Conservation (phyloP, 2,329 filamentous ascomycete species). For the Chaetomiaceae sp. region DNA sequence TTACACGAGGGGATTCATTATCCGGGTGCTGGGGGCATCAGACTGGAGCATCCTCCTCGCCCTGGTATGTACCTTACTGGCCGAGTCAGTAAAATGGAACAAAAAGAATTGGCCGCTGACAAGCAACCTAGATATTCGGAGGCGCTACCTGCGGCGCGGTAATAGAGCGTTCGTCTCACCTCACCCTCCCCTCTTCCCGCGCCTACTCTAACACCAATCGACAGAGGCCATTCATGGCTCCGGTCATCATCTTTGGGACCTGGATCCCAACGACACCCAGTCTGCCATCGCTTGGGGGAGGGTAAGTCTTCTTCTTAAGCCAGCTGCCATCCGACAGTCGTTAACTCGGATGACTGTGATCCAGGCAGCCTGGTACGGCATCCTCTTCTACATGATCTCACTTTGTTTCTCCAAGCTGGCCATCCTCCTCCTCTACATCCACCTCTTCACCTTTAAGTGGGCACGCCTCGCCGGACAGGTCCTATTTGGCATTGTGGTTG, state of each 20-base stretch:
- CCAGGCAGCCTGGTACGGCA: conserved; percentile 27
- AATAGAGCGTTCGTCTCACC: conserved; percentile 23
- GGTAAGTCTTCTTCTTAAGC: conserved; percentile 18
- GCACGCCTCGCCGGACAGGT: conserved; percentile 30
- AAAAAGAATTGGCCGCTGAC: not conserved
- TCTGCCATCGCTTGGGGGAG: conserved; percentile 19
- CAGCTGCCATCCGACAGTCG: too few relatives aligned
- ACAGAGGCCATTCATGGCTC: conserved; percentile 23
- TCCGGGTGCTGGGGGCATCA: conserved; percentile 35
- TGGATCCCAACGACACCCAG: conserved; percentile 18
- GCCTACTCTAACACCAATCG: not conserved
- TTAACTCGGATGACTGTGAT: too few relatives aligned
- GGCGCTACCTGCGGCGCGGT: conserved; percentile 23
- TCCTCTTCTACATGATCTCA: conserved; percentile 29
- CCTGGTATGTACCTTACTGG: conserved; percentile 19
- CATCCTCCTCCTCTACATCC: conserved; percentile 31
- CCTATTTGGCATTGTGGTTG: conserved; percentile 26
- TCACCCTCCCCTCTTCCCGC: not conserved
- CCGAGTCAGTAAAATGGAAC: too few relatives aligned
- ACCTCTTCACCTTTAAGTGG: conserved; percentile 30
- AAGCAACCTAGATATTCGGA: conserved; percentile 23
- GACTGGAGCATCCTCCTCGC: conserved; percentile 37
- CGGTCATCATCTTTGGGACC: conserved; percentile 25
- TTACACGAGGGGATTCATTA: conserved; percentile 36
- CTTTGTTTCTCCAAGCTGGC: conserved; percentile 30